Evolutionary conservation across 129 eudicot species (phyloP).

Genomic region (Flaveria robusta): DNA sequence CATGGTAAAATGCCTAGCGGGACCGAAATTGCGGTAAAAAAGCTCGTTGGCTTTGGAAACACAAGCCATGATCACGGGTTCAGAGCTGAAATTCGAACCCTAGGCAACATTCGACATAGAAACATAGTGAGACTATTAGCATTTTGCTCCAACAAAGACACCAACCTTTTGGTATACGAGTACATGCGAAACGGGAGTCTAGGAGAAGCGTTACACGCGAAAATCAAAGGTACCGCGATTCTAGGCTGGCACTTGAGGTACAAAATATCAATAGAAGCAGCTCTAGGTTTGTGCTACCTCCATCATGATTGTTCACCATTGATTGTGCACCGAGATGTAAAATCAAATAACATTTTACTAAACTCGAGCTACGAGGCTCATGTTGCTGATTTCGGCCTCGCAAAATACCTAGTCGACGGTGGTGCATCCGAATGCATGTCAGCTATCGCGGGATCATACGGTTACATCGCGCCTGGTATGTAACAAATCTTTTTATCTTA

Average conservation of each 20-base stretch:
- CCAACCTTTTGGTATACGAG: constrained; percentile 81
- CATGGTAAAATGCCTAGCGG: constrained; percentile 89
- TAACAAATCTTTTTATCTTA: neutral
- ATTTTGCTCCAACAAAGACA: constrained; percentile 82
- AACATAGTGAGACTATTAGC: constrained; percentile 82
- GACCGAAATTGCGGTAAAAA: constrained; percentile 83
- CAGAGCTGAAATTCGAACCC: constrained; percentile 78
- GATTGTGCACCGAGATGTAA: constrained; percentile 90
- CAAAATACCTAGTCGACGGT: constrained; percentile 78
- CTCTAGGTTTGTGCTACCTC: constrained; percentile 82
- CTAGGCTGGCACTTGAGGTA: constrained; percentile 82
- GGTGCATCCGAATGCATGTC: constrained; percentile 93
- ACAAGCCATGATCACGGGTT: constrained; percentile 79
- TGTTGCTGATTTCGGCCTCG: constrained; percentile 94
- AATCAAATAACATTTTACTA: constrained; percentile 77
- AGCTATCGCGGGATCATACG: constrained; percentile 92
- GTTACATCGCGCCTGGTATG: constrained; percentile 98
- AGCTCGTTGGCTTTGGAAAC: constrained; percentile 58
- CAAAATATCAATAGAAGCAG: constrained; percentile 75
- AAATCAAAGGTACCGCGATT: constrained; percentile 58
- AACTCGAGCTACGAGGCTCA: constrained; percentile 82
- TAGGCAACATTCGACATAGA: constrained; percentile 90
- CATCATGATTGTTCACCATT: constrained; percentile 95
- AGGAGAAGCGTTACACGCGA: constrained; percentile 84
- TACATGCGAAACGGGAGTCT: constrained; percentile 96